Base-by-base conservation (phyloP, 1,139 yeast genomes). In the Yamadazyma jaroonii region DNA sequence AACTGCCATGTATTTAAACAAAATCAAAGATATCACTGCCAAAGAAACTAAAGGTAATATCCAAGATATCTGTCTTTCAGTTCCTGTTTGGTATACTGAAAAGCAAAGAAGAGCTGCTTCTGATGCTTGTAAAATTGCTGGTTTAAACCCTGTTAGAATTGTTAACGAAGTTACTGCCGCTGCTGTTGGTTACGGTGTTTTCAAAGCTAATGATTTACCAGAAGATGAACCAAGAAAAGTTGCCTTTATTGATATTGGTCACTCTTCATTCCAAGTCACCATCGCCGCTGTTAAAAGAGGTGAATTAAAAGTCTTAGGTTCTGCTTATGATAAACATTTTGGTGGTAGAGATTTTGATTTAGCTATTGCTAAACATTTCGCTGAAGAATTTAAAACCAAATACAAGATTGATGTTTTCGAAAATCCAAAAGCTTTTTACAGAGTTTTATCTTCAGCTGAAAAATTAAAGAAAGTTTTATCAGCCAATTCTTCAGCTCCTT, bases 121-220 rank as follows among this genome's bases (percentile, higher is more conserved):
- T 46, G 98, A 94, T 62, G 97, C 98, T 43, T 92, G 96, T 57
- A 79, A 77, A 61, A 85, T 92, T 63, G 97, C 98, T 46, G 96
- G 96, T 47, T 79, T 92, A 61, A 92, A 92, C 81, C 97, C 98
- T 44, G 97, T 92, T 45, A 85, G 98, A 78, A 82, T 92, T 51
- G 96, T 92, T 56, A 92, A 92, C 64, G 98, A 92, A 64, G 82
- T 87, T 48, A 90, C 98, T 43, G 97, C 98, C 45, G 98, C 98
- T 43, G 97, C 97, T 52, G 96, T 94, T 50, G 95, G 97, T 52
- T 94, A 92, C 73, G 98, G 98, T 75, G 97, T 92, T 46, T 92
- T 92, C 83, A 90, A 92, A 79, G 81, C 86, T 41, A 94, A 87
- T 58, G 86, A 92, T 53, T 92, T 96, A 64, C 88, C 86, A 50